Conservation (phyloP, 1,284 basidiomycete species). For the Austroboletus niveus region DNA sequence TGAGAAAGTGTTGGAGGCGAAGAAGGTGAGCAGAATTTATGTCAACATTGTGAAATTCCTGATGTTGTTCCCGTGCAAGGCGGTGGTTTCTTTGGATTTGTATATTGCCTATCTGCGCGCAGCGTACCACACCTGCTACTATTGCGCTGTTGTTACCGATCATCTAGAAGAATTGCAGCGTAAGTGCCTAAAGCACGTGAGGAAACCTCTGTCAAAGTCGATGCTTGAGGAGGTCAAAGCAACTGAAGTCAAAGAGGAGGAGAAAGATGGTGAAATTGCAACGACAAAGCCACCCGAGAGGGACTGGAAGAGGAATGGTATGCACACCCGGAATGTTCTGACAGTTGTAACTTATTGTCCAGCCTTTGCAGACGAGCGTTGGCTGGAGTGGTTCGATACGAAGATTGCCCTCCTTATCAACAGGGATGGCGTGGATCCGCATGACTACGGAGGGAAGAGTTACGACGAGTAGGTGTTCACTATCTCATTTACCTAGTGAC, state of each 20-base stretch:
- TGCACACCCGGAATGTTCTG: slow-evolving; percentile 18
- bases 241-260: slow-evolving; percentile 39
- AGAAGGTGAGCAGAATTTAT: slow-evolving; percentile 53
- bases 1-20: slow-evolving; percentile 60
- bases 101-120: slow-evolving; percentile 82
- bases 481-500: slow-evolving; percentile 4
- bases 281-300: slow-evolving; percentile 37
- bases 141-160: slow-evolving; percentile 88
- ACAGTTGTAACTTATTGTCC: slow-evolving; percentile 15
- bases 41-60: slow-evolving; percentile 16
- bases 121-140: slow-evolving; percentile 91
- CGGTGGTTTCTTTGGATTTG: slow-evolving; percentile 76
- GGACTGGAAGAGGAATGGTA: slow-evolving; percentile 72
- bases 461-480: slow-evolving; percentile 74
- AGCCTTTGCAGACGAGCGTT: slow-evolving; percentile 68
- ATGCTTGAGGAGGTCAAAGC: slow-evolving; percentile 56
- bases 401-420: slow-evolving; percentile 78
- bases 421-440: slow-evolving; percentile 75
- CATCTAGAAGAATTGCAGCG: slow-evolving; percentile 92
- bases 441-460: slow-evolving; percentile 84
- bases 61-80: slow-evolving; percentile 40
- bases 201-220: slow-evolving; percentile 65
- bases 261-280: slow-evolving; percentile 28
- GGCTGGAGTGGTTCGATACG: slow-evolving; percentile 85
- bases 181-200: slow-evolving; percentile 88